Base-by-base conservation (phyloP, 768 basidiomycete species). In the Trametes gibbosa region DNA sequence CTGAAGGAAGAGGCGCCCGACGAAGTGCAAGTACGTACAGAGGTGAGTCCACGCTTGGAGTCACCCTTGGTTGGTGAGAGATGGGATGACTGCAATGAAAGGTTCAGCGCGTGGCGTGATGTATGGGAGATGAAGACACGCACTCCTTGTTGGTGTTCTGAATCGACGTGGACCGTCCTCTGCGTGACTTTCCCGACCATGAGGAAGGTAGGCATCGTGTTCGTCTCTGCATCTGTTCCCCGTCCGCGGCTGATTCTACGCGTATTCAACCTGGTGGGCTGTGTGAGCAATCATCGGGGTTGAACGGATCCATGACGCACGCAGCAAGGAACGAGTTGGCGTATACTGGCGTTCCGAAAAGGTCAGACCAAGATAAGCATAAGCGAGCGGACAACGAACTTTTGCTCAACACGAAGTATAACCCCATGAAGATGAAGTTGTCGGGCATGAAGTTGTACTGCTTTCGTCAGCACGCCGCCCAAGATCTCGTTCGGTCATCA, bases 331-430 rank as follows among this genome's bases (percentile, higher is more conserved):
- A 78, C n/a, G 85, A 86, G 50, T 83, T 80, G 0, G 79, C 82
- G 61, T 86, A 84, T n/a, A 86, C 84, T 85, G 52, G 47, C 57
- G 40, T 49, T 27, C 34, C 43, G 50, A 27, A 16, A 61, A 17
- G 19, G 24, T 17, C 16, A 19, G 27, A 45, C 13, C n/a, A 37
- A 10, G 23, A 32, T 19, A 23, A 2, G 39, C 6, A 5, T 5
- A 16, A 35, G 41, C 14, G 35, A 1, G n/a, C 14, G n/a, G 13
- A 34, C 5, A 34, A 70, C 85, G 63, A 66, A 86, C 86, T 64
- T 74, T 89, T 89, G 69, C 82, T 84, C 35, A 88, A 69, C 50
- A 84, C 76, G 60, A 90, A 87, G 68, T 87, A 89, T 47, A 78
- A 77, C 9, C 79, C 78, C 39, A 82, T 75, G 66, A 85, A 89